A percentile compares a stretch with the other conserved stretches of the same genome.
These are phyloP conservation scores for Lagenaria siceraria DNA, from an alignment of 306 rosid genomes.

Conservation along the genomic window DNA sequence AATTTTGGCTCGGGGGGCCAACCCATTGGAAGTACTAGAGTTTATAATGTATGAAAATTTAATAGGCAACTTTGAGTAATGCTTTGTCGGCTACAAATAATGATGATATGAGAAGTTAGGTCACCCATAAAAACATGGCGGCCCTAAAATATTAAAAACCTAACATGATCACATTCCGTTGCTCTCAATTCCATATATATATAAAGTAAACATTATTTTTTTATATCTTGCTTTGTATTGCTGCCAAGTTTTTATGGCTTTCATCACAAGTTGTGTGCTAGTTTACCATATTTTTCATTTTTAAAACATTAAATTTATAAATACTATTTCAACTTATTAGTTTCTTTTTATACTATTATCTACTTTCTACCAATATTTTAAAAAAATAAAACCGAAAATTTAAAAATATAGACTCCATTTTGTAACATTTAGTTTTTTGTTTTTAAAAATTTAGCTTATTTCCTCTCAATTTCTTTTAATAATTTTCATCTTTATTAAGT, in stretches of 20 bases:
- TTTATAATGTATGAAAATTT: neutral
- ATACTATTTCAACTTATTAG: too few species aligned
- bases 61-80: neutral
- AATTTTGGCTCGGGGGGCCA: neutral
- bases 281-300: too few species aligned
- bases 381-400: too few species aligned
- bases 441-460: too few species aligned
- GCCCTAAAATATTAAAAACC: neutral
- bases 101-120: slow-evolving; percentile 2
- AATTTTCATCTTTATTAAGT: too few species aligned
- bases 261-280: neutral
- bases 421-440: too few species aligned
- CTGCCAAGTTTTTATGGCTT: neutral
- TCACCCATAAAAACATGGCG: slow-evolving; percentile 2
- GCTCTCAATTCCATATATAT: neutral
- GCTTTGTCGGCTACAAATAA: slow-evolving; percentile 5
- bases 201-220: neutral
- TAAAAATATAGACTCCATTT: too few species aligned
- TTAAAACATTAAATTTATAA: too few species aligned
- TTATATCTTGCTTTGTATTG: neutral
- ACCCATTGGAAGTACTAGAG: neutral
- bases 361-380: too few species aligned
- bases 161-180: neutral
- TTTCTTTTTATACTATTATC: too few species aligned
- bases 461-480: too few species aligned